These are phyloP conservation scores for Naegleria lovaniensis DNA, from an alignment of 208 protist genomes.

Conservation along the genomic window DNA sequence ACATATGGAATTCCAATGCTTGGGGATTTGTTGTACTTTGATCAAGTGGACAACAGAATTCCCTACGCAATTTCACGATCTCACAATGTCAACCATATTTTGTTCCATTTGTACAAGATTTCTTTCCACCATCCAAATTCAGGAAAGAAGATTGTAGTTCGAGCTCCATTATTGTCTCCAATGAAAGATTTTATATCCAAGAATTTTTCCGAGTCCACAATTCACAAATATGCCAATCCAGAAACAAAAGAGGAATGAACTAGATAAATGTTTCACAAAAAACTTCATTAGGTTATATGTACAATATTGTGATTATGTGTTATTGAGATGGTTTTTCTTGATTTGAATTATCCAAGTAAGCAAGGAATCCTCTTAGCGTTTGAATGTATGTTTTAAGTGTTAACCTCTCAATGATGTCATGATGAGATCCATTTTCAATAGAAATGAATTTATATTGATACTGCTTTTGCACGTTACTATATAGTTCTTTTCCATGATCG, in stretches of 20 bases:
- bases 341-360: too few relatives aligned
- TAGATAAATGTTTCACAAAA: neutral
- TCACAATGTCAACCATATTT: neutral
- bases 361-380: neutral
- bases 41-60: neutral
- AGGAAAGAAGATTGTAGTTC: neutral
- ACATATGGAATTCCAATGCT: neutral
- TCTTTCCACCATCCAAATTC: neutral
- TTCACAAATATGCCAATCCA: neutral
- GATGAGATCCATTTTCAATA: neutral
- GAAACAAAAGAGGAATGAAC: neutral
- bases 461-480: neutral
- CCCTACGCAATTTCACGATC: neutral
- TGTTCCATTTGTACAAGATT: neutral
- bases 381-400: neutral
- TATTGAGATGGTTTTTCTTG: too few relatives aligned
- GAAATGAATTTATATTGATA: neutral
- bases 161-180: neutral
- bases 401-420: slow-evolving; percentile 20
- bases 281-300: neutral
- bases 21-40: neutral
- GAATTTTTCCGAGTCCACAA: neutral
- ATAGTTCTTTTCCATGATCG: neutral
- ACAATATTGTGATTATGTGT: too few relatives aligned
- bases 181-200: neutral